Evolutionary conservation across 78 protist species (phyloP).

Genomic region (Chrysochromulina parva): DNA sequence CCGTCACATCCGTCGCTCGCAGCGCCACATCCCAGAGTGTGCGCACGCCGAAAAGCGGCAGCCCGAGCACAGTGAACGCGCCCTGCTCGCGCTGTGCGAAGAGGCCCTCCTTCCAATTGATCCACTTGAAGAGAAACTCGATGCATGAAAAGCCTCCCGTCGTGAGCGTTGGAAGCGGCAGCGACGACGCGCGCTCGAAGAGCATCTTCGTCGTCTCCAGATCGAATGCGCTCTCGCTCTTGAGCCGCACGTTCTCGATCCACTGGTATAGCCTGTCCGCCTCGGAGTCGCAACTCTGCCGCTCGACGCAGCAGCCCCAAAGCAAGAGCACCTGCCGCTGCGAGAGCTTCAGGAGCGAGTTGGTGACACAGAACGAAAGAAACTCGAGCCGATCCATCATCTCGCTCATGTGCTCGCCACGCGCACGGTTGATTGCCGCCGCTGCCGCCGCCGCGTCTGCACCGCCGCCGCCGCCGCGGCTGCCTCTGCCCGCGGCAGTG

Average conservation of each 20-base stretch:
- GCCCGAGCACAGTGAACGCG: not conserved
- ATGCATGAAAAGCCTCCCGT: not conserved
- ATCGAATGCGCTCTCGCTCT: not conserved
- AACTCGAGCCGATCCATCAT: not conserved
- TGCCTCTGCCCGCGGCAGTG: not conserved
- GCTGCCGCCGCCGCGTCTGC: not conserved
- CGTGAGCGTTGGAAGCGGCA: not conserved
- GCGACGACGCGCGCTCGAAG: not conserved
- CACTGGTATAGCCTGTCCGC: not conserved
- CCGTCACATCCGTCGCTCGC: not conserved
- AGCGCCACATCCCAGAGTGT: slow-evolving; percentile 21
- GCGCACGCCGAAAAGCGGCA: not conserved
- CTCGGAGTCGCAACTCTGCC: not conserved
- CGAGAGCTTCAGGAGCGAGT: not conserved
- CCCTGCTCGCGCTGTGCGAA: not conserved
- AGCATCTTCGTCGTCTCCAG: not conserved
- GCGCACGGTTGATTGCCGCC: not conserved
- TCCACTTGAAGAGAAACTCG: not conserved
- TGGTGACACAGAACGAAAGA: not conserved
- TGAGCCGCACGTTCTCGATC: not conserved
- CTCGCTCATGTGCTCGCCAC: not conserved
- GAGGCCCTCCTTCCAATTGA: slow-evolving; percentile 6
- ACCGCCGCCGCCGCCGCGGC: not conserved
- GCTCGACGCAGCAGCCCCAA: not conserved
- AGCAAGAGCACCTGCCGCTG: not conserved